Conservation (phyloP, 192 early-diverging fungal genomes). For the Chytriomyces hyalinus region DNA sequence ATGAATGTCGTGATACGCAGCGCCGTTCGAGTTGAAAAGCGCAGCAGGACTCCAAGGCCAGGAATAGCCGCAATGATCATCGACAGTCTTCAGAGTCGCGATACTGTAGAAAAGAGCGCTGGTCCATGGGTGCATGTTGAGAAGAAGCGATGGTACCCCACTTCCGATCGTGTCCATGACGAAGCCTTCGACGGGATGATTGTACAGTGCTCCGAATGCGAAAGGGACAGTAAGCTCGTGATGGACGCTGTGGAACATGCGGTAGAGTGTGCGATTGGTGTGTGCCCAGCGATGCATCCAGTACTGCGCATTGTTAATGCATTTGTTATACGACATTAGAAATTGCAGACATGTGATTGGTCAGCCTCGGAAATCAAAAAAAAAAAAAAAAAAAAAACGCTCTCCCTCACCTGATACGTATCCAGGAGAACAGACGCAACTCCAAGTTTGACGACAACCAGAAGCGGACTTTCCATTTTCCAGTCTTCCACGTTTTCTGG, state of each 20-base stretch:
- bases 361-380: not conserved
- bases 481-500: slow-evolving; percentile 38
- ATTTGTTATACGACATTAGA: not conserved
- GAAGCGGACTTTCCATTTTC: slow-evolving; percentile 39
- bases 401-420: slow-evolving; percentile 50
- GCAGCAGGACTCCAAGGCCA: slow-evolving; percentile 77
- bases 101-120: slow-evolving; percentile 72
- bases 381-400: not conserved
- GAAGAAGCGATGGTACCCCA: slow-evolving; percentile 63
- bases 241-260: slow-evolving; percentile 75
- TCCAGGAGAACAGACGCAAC: slow-evolving; percentile 49
- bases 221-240: slow-evolving; percentile 78
- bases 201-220: slow-evolving; percentile 83
- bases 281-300: slow-evolving; percentile 78
- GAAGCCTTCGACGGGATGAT: slow-evolving; percentile 81
- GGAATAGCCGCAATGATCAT: slow-evolving; percentile 83
- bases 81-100: slow-evolving; percentile 80
- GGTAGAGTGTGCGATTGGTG: slow-evolving; percentile 71
- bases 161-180: slow-evolving; percentile 76
- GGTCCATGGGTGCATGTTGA: slow-evolving; percentile 72
- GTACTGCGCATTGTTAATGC: slow-evolving; percentile 55
- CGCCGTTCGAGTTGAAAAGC: slow-evolving; percentile 74
- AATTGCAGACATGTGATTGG: not conserved
- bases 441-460: slow-evolving; percentile 45
- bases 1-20: slow-evolving; percentile 67